phyloP scores from a whole-genome alignment of 108 stramenopile genomes.

The Cyclotella baltica region DNA sequence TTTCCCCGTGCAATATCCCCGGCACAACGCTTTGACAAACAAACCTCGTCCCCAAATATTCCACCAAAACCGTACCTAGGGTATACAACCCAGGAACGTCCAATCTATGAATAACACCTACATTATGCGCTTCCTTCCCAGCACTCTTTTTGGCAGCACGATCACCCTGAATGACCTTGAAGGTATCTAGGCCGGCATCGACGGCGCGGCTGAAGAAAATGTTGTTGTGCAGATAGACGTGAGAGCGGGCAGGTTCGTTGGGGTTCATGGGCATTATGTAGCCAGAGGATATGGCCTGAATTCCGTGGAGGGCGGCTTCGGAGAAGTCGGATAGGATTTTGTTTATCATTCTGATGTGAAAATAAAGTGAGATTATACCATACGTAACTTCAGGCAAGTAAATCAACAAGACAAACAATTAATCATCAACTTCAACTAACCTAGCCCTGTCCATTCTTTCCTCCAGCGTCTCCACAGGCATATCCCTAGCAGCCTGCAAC shows the following conservation, averaged over 20 bases:
- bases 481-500: slow-evolving; percentile 86
- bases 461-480: slow-evolving; percentile 68
- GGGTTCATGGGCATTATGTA: slow-evolving; percentile 94
- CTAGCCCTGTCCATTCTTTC: slow-evolving; percentile 86
- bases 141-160: slow-evolving; percentile 77
- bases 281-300: slow-evolving; percentile 87
- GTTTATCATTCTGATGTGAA: slow-evolving; percentile 68
- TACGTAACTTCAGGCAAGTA: slow-evolving; percentile 20
- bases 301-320: slow-evolving; percentile 85
- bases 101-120: slow-evolving; percentile 70
- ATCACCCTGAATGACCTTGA: slow-evolving; percentile 80
- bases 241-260: slow-evolving; percentile 83
- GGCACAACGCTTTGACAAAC: slow-evolving; percentile 93
- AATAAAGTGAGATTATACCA: not conserved
- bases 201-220: slow-evolving; percentile 94
- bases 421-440: slow-evolving; percentile 19
- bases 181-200: slow-evolving; percentile 86
- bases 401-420: not conserved
- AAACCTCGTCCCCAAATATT: slow-evolving; percentile 85
- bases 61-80: slow-evolving; percentile 91
- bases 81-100: slow-evolving; percentile 84
- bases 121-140: slow-evolving; percentile 69
- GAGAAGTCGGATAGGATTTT: slow-evolving; percentile 92
- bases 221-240: slow-evolving; percentile 97
- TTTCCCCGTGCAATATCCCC: slow-evolving; percentile 90